phyloP scores from a whole-genome alignment of 2,329 filamentous ascomycete genomes.

The Phyllosticta capitalensis region DNA sequence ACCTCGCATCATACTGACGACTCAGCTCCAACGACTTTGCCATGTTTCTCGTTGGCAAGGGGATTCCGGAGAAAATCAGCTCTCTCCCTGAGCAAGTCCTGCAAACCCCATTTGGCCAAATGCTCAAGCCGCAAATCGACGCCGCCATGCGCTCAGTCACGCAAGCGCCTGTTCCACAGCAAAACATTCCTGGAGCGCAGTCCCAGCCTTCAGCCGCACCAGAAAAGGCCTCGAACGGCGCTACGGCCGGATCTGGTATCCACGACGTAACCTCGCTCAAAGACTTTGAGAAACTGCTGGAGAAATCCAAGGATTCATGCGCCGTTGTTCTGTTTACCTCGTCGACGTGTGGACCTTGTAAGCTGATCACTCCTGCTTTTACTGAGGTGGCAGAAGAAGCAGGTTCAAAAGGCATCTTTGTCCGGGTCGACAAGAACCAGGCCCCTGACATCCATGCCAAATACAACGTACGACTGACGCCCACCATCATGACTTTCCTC shows the following conservation, averaged over 20 bases:
- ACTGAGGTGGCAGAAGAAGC: conserved; percentile 69
- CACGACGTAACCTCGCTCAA: conserved; percentile 49
- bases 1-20: neutral
- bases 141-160: conserved; percentile 53
- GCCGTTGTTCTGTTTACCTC: conserved; percentile 91
- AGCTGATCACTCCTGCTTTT: conserved; percentile 69
- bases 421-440: conserved; percentile 72
- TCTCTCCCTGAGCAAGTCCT: conserved; percentile 79
- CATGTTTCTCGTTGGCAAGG: conserved; percentile 78
- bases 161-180: conserved; percentile 43
- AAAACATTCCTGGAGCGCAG: conserved; percentile 16
- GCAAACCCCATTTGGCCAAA: conserved; percentile 76
- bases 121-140: conserved; percentile 71
- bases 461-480: conserved; percentile 66
- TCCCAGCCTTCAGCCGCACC: neutral
- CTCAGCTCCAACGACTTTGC: conserved; percentile 67
- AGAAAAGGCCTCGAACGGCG: conserved; percentile 6
- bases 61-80: conserved; percentile 79
- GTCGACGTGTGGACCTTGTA: conserved; percentile 76
- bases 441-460: conserved; percentile 54
- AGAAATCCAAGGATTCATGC: conserved; percentile 53
- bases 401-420: conserved; percentile 56
- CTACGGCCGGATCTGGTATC: conserved; percentile 35
- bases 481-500: conserved; percentile 81
- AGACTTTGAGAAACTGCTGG: conserved; percentile 53